Percentiles rank a stretch among this genome's conserved stretches.
Conservation (phyloP, 108 stramenopile species). For the Parmales sp. region DNA sequence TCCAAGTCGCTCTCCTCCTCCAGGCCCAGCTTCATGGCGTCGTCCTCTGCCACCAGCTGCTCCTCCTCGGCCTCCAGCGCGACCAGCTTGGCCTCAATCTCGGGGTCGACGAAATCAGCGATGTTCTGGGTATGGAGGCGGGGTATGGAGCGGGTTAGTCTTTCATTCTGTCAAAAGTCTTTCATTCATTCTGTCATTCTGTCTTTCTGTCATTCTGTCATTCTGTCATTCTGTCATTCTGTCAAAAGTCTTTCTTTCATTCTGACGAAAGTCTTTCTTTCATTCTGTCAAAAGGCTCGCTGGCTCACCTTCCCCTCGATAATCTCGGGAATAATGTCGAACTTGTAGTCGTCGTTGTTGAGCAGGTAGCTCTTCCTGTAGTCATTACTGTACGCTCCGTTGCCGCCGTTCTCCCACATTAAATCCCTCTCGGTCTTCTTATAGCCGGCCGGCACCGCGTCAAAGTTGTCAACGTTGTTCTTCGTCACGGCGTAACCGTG, state of each 20-base stretch:
- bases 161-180: too few relatives aligned
- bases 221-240: too few relatives aligned
- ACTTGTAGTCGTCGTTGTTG: constrained; percentile 77
- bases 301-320: constrained; percentile 99
- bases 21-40: constrained; percentile 69
- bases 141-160: too few relatives aligned
- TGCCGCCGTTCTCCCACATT: constrained; percentile 96
- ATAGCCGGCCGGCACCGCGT: constrained; percentile 24
- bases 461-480: constrained; percentile 38
- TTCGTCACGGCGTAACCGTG: constrained; percentile 60
- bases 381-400: constrained; percentile 93
- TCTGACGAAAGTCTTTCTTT: too few relatives aligned
- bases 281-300: too few relatives aligned
- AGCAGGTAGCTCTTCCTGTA: constrained; percentile 89
- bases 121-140: too few relatives aligned
- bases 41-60: constrained; percentile 57
- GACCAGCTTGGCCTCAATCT: constrained; percentile 70
- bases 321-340: constrained; percentile 93
- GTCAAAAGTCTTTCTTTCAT: too few relatives aligned
- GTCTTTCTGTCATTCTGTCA: too few relatives aligned
- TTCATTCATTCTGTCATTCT: too few relatives aligned
- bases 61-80: constrained; percentile 84
- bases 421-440: constrained; percentile 84
- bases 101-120: constrained; percentile 87
- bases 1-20: constrained; percentile 68